Evolutionary conservation across 148 eudicot genomes (phyloP).

Genomic region (Dianthus caryophyllus): DNA sequence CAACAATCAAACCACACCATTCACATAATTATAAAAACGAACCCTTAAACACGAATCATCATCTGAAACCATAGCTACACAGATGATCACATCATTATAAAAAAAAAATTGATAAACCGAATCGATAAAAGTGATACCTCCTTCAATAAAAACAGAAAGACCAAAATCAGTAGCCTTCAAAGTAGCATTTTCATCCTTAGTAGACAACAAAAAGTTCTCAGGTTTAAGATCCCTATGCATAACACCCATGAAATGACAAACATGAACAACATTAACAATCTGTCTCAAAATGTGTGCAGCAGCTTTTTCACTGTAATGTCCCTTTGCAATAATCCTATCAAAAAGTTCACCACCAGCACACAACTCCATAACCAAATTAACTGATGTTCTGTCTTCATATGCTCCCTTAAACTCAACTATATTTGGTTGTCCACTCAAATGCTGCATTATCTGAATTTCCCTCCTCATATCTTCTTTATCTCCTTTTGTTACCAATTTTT

Average conservation of each 20-base stretch:
- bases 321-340: constrained; percentile 76
- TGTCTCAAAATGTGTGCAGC: constrained; percentile 71
- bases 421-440: constrained; percentile 78
- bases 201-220: constrained; percentile 75
- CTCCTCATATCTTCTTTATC: constrained; percentile 81
- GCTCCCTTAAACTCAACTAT: constrained; percentile 83
- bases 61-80: too few species aligned
- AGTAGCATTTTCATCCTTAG: constrained; percentile 51
- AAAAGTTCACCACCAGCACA: constrained; percentile 86
- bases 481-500: constrained; percentile 56
- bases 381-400: constrained; percentile 65
- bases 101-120: too few species aligned
- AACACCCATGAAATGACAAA: constrained; percentile 88
- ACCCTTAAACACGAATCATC: too few species aligned
- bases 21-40: too few species aligned
- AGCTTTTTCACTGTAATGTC: constrained; percentile 71
- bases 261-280: constrained; percentile 78
- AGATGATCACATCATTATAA: too few species aligned
- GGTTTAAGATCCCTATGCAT: constrained; percentile 88
- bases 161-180: constrained; percentile 84
- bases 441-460: constrained; percentile 86
- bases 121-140: constrained; percentile 45
- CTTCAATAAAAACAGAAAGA: constrained; percentile 71
- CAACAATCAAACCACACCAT: background rate
- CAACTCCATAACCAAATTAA: constrained; percentile 80